Conservation (phyloP, 1,139 yeast species). For the Yamadazyma sp. region DNA sequence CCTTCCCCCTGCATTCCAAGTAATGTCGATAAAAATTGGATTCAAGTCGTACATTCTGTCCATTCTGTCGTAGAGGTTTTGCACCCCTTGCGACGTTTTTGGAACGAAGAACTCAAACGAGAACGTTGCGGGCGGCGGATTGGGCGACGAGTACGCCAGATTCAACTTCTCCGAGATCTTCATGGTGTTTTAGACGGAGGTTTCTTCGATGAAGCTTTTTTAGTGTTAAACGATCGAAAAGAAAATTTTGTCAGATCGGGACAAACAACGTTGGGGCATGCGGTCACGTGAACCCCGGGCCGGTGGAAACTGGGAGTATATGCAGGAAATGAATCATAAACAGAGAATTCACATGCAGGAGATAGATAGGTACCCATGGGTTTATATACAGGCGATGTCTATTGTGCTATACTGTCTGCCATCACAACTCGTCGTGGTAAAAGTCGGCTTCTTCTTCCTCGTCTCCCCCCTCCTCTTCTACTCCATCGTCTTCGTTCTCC, state of each 20-base stretch:
- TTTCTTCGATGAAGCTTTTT: neutral
- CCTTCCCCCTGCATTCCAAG: slow-evolving; percentile 98
- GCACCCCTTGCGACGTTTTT: slow-evolving; percentile 94
- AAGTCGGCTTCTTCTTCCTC: slow-evolving; percentile 2
- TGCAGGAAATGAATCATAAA: neutral
- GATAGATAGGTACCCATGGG: too few species aligned
- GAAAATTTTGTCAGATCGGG: neutral
- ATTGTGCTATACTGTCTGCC: too few species aligned
- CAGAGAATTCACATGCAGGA: neutral
- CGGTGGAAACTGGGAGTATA: neutral
- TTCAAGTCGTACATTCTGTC: slow-evolving; percentile 93
- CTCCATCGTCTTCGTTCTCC: slow-evolving; percentile 2
- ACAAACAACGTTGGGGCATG: too few species aligned
- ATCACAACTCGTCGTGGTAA: slow-evolving; percentile 13
- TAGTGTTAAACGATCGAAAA: too few species aligned
- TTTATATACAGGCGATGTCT: too few species aligned
- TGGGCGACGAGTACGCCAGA: slow-evolving; percentile 45
- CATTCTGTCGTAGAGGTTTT: slow-evolving; percentile 93
- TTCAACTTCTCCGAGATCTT: slow-evolving; percentile 53
- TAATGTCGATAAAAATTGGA: slow-evolving; percentile 90
- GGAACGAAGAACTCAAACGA: slow-evolving; percentile 99
- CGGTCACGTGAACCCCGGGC: neutral
- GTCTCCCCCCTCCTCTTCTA: neutral
- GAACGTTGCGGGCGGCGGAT: slow-evolving; percentile 66
- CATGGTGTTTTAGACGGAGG: slow-evolving; percentile 50